Evolutionary conservation across 352 stramenopile species (phyloP).

Genomic region (Pythium rishiriense): DNA sequence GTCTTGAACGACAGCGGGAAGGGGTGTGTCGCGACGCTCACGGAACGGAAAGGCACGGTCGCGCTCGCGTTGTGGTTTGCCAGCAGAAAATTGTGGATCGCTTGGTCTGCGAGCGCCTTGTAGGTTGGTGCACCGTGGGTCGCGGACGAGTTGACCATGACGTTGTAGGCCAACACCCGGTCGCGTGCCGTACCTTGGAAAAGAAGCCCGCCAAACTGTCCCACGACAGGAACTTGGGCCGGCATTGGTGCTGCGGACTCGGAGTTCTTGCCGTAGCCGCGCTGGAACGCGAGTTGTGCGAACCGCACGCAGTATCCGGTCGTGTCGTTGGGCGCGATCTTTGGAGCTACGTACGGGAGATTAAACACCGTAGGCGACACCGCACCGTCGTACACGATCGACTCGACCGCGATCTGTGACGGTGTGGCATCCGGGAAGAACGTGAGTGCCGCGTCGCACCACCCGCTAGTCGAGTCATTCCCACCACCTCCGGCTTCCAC

Average conservation of each 20-base stretch:
- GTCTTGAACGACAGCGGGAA: conserved; percentile 63
- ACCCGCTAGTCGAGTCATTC: conserved; percentile 10
- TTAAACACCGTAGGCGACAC: conserved; percentile 50
- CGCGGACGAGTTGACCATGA: conserved; percentile 58
- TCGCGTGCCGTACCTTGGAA: conserved; percentile 40
- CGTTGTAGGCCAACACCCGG: conserved; percentile 57
- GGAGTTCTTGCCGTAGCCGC: conserved; percentile 38
- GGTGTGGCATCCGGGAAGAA: conserved; percentile 25
- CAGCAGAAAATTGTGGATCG: conserved; percentile 57
- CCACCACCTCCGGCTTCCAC: conserved; percentile 6
- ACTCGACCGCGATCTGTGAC: conserved; percentile 36
- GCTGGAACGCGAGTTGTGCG: conserved; percentile 51
- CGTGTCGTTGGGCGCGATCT: conserved; percentile 49
- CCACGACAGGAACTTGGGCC: conserved; percentile 25
- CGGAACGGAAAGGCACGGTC: conserved; percentile 6
- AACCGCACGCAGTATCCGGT: conserved; percentile 60
- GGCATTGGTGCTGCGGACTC: conserved; percentile 13
- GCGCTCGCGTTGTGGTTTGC: background rate
- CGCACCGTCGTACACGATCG: conserved; percentile 37
- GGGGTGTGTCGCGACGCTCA: conserved; percentile 51
- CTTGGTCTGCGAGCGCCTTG: conserved; percentile 62
- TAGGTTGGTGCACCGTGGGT: conserved; percentile 47
- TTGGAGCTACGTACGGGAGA: conserved; percentile 39
- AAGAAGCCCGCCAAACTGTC: conserved; percentile 56
- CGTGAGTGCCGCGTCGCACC: conserved; percentile 27